Evolutionary conservation across 257 asterid genomes (phyloP).

Genomic region (Nicotiana noctiflora): DNA sequence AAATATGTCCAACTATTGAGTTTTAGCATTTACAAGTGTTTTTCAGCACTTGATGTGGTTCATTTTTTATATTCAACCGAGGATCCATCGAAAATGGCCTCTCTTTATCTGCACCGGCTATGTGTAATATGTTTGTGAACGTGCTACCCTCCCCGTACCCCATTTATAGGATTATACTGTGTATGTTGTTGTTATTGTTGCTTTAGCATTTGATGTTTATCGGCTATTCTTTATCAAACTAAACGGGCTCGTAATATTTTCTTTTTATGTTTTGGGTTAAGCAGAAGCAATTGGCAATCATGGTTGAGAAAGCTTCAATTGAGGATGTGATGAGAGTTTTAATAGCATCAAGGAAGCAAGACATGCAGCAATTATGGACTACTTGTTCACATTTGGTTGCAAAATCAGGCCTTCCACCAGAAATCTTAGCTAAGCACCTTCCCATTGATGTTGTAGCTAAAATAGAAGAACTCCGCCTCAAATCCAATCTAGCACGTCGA

Average conservation of each 20-base stretch:
- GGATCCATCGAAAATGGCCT: too few relatives aligned
- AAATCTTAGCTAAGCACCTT: slow-evolving; percentile 71
- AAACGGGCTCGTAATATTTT: not conserved
- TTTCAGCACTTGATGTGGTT: not conserved
- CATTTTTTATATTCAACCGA: too few relatives aligned
- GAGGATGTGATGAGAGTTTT: slow-evolving; percentile 93
- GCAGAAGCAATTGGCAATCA: slow-evolving; percentile 79
- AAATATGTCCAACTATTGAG: not conserved
- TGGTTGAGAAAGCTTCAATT: slow-evolving; percentile 91
- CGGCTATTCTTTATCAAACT: not conserved
- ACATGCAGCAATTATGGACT: slow-evolving; percentile 78
- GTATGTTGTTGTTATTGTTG: too few relatives aligned
- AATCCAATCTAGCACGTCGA: slow-evolving; percentile 59
- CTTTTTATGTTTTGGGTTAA: not conserved
- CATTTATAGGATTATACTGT: too few relatives aligned
- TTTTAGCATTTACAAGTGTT: not conserved
- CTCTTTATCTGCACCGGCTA: too few relatives aligned
- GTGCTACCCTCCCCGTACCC: too few relatives aligned
- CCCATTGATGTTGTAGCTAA: slow-evolving; percentile 83
- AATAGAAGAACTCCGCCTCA: slow-evolving; percentile 87
- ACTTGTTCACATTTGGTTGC: slow-evolving; percentile 88
- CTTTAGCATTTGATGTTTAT: not conserved
- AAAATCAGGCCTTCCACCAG: slow-evolving; percentile 90
- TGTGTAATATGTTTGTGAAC: too few relatives aligned
- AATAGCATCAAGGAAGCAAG: slow-evolving; percentile 87